A percentile compares a stretch with the other conserved stretches of the same genome.
Evolutionary conservation across 192 early-diverging fungal species (phyloP).

Genomic region (Bifiguratus adelaidae): DNA sequence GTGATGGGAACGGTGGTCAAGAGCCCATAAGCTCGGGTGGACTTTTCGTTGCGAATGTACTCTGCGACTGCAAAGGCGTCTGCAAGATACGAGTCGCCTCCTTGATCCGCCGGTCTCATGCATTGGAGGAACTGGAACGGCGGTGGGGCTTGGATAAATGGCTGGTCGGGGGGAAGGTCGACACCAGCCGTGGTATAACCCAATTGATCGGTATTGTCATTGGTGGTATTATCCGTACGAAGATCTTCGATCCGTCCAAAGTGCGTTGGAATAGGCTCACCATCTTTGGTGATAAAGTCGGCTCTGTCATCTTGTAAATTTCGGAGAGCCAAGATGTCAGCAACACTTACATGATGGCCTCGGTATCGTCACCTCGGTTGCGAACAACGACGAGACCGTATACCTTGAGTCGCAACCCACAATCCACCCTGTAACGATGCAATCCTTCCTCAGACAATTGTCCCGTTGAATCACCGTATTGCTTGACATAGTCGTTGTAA

Average conservation of each 20-base stretch:
- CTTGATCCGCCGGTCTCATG: constrained; percentile 29
- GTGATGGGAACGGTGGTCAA: constrained; percentile 29
- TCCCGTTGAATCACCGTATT: not conserved
- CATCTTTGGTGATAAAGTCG: constrained; percentile 28
- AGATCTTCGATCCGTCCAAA: constrained; percentile 38
- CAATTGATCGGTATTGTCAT: constrained; percentile 34
- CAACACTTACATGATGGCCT: constrained; percentile 22
- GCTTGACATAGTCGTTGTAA: constrained; percentile 9
- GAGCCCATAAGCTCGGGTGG: constrained; percentile 28
- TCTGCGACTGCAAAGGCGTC: constrained; percentile 34
- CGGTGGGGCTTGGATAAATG: constrained; percentile 23
- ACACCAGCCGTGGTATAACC: constrained; percentile 33
- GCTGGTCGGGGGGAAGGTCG: constrained; percentile 30
- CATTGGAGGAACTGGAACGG: constrained; percentile 37
- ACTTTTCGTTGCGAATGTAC: constrained; percentile 32
- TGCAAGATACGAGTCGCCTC: constrained; percentile 35
- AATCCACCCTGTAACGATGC: constrained; percentile 12
- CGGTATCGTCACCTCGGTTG: constrained; percentile 24
- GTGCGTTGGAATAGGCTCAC: constrained; percentile 28
- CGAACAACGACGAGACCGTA: constrained; percentile 33
- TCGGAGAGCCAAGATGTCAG: not conserved
- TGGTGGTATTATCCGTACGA: constrained; percentile 31
- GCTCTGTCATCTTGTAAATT: not conserved
- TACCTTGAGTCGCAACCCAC: constrained; percentile 17
- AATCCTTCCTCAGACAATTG: constrained; percentile 5